Conservation (phyloP, 2,329 filamentous ascomycete genomes). For the Ustilaginoidea virens region DNA sequence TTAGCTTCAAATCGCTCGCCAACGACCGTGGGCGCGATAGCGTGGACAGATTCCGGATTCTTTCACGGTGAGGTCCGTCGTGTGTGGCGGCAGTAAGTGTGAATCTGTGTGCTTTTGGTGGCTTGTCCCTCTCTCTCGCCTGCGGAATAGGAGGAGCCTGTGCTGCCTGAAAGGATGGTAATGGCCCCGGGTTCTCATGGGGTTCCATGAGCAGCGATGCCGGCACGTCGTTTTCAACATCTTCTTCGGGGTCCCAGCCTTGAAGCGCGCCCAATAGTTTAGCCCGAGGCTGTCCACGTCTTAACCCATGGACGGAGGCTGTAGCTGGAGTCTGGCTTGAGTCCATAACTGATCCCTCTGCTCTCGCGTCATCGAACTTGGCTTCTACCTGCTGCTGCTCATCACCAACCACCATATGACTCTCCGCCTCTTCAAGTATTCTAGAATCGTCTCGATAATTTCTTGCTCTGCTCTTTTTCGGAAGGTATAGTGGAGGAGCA, state of each 20-base stretch:
- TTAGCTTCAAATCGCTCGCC: slow-evolving; percentile 13
- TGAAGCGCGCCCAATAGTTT: too few species aligned
- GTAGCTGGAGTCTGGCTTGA: too few species aligned
- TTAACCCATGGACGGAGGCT: too few species aligned
- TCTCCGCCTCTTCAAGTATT: too few species aligned
- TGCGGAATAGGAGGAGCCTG: not conserved
- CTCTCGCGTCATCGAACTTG: too few species aligned
- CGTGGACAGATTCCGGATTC: slow-evolving; percentile 9
- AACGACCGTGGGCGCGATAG: slow-evolving; percentile 14
- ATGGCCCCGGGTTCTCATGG: slow-evolving; percentile 14
- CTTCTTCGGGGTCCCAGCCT: slow-evolving; percentile 31
- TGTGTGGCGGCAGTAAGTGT: slow-evolving; percentile 27
- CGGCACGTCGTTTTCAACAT: slow-evolving; percentile 45
- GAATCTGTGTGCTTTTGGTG: not conserved
- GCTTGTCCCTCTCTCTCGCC: not conserved
- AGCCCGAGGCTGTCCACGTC: too few species aligned
- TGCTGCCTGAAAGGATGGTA: not conserved
- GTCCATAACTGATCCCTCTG: too few species aligned
- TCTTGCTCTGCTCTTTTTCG: too few species aligned
- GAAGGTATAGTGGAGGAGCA: too few species aligned
- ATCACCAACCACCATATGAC: too few species aligned
- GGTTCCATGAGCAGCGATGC: slow-evolving; percentile 46
- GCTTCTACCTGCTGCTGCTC: too few species aligned
- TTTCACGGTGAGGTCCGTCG: slow-evolving; percentile 30
- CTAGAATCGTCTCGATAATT: too few species aligned